A percentile compares a stretch with the other conserved stretches of the same genome.
Conservation (phyloP, 805 yeast genomes). For the Kodamaea nitidulidarum region DNA sequence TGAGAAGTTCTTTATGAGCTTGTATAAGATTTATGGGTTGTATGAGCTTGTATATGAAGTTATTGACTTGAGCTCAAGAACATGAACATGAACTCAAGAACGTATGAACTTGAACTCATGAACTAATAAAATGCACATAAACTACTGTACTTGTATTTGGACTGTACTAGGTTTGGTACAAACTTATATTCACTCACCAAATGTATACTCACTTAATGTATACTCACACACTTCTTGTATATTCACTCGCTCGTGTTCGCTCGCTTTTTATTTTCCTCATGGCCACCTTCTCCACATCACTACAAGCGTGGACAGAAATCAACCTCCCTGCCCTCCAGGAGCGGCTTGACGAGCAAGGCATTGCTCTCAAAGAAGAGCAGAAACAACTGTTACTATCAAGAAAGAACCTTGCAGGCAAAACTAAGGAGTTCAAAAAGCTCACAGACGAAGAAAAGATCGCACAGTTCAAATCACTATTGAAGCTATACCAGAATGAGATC, state of each 20-base stretch:
- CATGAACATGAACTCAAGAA: too few relatives aligned
- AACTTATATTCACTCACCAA: neutral
- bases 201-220: too few relatives aligned
- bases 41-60: too few relatives aligned
- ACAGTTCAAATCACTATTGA: conserved; percentile 63
- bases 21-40: too few relatives aligned
- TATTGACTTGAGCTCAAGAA: too few relatives aligned
- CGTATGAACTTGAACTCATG: too few relatives aligned
- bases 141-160: too few relatives aligned
- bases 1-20: too few relatives aligned
- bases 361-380: conserved; percentile 69
- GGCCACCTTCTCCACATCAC: conserved; percentile 33
- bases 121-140: too few relatives aligned
- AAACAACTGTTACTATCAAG: conserved; percentile 63
- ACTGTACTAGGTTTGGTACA: neutral
- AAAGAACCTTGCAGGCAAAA: conserved; percentile 72
- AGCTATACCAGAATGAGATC: conserved; percentile 81
- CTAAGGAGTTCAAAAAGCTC: conserved; percentile 80
- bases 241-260: neutral
- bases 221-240: neutral
- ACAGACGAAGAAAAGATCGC: conserved; percentile 61
- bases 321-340: conserved; percentile 68
- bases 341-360: conserved; percentile 68
- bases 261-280: neutral
- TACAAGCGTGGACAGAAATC: conserved; percentile 71